These are phyloP conservation scores for Leavenworthia alabamica DNA, from an alignment of 345 rosid species.

Conservation along the genomic window DNA sequence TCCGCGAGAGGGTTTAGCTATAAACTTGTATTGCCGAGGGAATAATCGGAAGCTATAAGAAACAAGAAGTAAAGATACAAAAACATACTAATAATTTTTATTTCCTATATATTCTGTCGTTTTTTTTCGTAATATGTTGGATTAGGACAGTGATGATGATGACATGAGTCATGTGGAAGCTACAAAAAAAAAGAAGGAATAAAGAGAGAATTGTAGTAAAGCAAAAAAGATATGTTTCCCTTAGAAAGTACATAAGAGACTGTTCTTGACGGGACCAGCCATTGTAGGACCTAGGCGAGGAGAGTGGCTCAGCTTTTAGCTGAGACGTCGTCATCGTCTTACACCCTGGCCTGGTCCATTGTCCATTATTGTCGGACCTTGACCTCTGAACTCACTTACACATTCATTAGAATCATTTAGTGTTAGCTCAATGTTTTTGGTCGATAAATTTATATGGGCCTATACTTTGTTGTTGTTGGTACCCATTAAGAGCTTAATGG, in stretches of 20 bases:
- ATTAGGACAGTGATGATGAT: background rate
- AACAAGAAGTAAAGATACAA: slow-evolving; percentile 8
- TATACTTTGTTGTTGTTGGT: background rate
- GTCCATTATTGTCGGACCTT: background rate
- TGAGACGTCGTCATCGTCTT: slow-evolving; percentile 10
- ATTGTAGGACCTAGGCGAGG: background rate
- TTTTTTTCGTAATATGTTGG: background rate
- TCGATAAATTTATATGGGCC: background rate
- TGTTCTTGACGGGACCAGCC: background rate
- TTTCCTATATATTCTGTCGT: background rate
- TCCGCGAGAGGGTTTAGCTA: background rate
- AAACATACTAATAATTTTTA: background rate
- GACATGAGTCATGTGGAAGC: slow-evolving; percentile 12
- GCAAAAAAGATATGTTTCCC: background rate
- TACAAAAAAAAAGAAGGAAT: background rate
- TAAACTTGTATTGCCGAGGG: background rate
- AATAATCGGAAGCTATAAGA: background rate
- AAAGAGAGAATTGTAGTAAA: background rate
- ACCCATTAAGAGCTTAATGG: too few relatives aligned
- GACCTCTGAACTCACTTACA: background rate
- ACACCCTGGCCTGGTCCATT: slow-evolving; percentile 26
- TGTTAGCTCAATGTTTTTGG: background rate
- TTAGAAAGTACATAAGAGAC: background rate
- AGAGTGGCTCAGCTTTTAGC: slow-evolving; percentile 13
- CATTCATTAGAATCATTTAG: background rate